A percentile compares a stretch with the other conserved stretches of the same genome.
Evolutionary conservation across 257 asterid species (phyloP).

Genomic region (Nicotiana knightiana): DNA sequence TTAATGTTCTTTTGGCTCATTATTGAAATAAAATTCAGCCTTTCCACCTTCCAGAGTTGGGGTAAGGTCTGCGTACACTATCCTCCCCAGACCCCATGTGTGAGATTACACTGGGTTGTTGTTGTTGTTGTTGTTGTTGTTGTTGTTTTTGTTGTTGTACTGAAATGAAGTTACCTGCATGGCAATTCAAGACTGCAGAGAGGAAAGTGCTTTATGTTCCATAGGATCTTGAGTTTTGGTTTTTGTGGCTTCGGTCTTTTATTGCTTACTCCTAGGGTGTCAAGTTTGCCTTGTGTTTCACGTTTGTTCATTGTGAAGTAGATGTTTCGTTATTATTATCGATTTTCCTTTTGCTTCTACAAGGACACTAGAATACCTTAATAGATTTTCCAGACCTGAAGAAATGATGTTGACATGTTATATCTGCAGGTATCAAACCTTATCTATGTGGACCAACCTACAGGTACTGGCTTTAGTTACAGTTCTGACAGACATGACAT

Average conservation of each 20-base stretch:
- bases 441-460: conserved; percentile 90
- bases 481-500: conserved; percentile 76
- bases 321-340: not conserved
- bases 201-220: not conserved
- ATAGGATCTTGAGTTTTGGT: not conserved
- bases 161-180: not conserved
- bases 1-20: not conserved
- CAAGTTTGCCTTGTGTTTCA: not conserved
- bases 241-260: not conserved
- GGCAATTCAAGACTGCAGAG: not conserved
- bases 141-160: too few relatives aligned
- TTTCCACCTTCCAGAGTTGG: too few relatives aligned
- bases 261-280: not conserved
- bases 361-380: not conserved
- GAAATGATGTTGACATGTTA: conserved; percentile 4
- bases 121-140: too few relatives aligned
- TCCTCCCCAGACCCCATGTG: too few relatives aligned
- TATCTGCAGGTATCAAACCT: conserved; percentile 81
- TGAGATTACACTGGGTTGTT: too few relatives aligned
- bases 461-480: conserved; percentile 97
- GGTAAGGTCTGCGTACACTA: too few relatives aligned
- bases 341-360: not conserved
- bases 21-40: not conserved
- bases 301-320: not conserved
- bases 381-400: not conserved